Percentiles rank a stretch among this genome's conserved stretches.
Evolutionary conservation across 2,329 filamentous ascomycete genomes (phyloP).

Genomic region (Ceratocystis lukuohia): DNA sequence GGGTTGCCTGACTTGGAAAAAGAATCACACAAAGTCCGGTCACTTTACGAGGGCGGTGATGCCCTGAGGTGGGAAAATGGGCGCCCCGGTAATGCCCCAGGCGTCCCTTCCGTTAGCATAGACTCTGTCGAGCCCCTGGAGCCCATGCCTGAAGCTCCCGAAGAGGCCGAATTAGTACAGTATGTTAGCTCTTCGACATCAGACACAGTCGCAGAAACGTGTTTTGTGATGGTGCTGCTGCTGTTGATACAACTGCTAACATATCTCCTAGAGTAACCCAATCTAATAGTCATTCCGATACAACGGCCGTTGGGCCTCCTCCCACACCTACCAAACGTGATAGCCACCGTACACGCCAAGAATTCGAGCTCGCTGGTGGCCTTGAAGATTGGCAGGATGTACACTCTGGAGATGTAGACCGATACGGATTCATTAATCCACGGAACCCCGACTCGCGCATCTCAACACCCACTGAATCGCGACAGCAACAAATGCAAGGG

Average conservation of each 20-base stretch:
- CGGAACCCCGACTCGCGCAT: slow-evolving; percentile 27
- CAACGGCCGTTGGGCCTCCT: slow-evolving; percentile 31
- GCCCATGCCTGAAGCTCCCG: slow-evolving; percentile 38
- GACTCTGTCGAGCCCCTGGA: slow-evolving; percentile 32
- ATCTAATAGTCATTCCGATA: slow-evolving; percentile 23
- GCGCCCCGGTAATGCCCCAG: slow-evolving; percentile 7
- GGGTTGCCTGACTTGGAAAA: slow-evolving; percentile 38
- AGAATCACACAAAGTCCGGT: slow-evolving; percentile 55
- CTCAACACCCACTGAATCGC: slow-evolving; percentile 29
- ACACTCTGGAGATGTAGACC: slow-evolving; percentile 46
- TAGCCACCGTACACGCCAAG: slow-evolving; percentile 31
- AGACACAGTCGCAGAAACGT: neutral
- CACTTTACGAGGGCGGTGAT: slow-evolving; percentile 47
- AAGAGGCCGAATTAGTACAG: slow-evolving; percentile 31
- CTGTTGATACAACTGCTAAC: slow-evolving; percentile 20
- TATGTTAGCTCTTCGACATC: slow-evolving; percentile 6
- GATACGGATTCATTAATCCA: slow-evolving; percentile 52
- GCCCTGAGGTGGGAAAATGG: slow-evolving; percentile 41
- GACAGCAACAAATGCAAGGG: slow-evolving; percentile 18
- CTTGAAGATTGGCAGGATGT: slow-evolving; percentile 57
- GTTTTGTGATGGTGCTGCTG: slow-evolving; percentile 1
- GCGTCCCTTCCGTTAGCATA: neutral
- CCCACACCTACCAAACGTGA: slow-evolving; percentile 29
- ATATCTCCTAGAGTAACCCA: slow-evolving; percentile 20
- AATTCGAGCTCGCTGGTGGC: slow-evolving; percentile 41